Evolutionary conservation across 768 basidiomycete species (phyloP), one percentile per base, ranked within the genome.

Genomic region (Daedaleopsis sinensis): DNA sequence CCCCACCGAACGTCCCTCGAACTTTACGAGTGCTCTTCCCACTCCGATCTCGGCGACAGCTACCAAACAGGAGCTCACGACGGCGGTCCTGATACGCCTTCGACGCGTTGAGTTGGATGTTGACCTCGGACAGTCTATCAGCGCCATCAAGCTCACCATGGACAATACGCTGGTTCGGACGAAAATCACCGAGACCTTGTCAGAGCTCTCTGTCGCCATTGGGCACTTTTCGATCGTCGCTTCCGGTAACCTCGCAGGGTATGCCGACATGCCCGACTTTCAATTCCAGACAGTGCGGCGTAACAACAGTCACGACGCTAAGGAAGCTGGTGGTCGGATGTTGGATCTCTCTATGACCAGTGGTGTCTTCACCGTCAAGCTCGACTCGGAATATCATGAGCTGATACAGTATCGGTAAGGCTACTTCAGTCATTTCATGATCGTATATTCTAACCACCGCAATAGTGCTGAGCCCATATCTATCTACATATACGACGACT

Each of bases 61-160:
- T 48, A 53, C 60, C 50, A 18, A 73, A 52, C 80, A 80, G 65
- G 79, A 78, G 11, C 77, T 94, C 52, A 84, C 80, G 3, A 91
- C 87, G 8, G 75, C 81, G 1, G 71, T 93, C 24, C 77, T 95
- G 15, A 67, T 94, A 56, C 87, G 90, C 37, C 78, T 95, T 50
- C 85, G 93, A 21, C 82, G 82, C 51, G 84, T 95, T 56, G 82
- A 83, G 36, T 77, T 97, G 42, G 85, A 88, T 51, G 83, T 91
- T 7, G 92, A 97, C 70, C 83, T 98, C 27, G 93, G 93, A 9
- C 90, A 92, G 68, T 90, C 91, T 1, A 95, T 98, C 66, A 88
- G 89, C 58, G 80, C 79, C 32, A 77, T 91, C 51, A 84, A 82
- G 32, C 77, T 97, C 27, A 81, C 87, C 60, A 76, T 96, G 56